Conservation (phyloP, 2,329 filamentous ascomycete genomes). For the Paecilomyces sp. region DNA sequence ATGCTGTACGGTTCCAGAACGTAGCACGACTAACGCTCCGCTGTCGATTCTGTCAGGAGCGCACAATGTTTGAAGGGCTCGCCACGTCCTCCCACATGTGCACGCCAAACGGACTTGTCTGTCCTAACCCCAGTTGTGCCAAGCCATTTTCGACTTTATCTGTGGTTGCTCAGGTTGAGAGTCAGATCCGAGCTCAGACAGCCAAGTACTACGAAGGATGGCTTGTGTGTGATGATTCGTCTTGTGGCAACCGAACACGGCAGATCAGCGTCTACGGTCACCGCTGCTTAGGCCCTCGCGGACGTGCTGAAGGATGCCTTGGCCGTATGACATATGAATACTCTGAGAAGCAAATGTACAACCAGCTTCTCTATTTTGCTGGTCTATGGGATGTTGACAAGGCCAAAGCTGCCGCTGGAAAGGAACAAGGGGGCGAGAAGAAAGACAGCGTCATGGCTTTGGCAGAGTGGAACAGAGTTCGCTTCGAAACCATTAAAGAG, state of each 20-base stretch:
- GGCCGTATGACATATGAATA: constrained; percentile 87
- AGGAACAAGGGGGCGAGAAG: constrained; percentile 45
- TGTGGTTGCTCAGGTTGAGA: constrained; percentile 79
- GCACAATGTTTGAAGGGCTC: constrained; percentile 71
- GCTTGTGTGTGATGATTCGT: constrained; percentile 82
- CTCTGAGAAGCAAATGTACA: constrained; percentile 84
- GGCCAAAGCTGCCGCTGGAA: constrained; percentile 51
- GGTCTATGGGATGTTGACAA: constrained; percentile 85
- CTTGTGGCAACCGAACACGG: constrained; percentile 78
- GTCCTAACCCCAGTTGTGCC: constrained; percentile 57
- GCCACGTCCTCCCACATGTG: constrained; percentile 51
- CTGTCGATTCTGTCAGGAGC: constrained; percentile 71
- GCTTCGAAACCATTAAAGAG: constrained; percentile 69
- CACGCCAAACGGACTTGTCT: constrained; percentile 68
- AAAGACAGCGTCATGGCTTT: constrained; percentile 62
- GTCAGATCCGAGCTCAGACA: constrained; percentile 69
- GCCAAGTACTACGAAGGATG: constrained; percentile 86
- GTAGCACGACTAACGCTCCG: constrained; percentile 69
- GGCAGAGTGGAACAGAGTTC: constrained; percentile 71
- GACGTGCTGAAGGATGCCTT: constrained; percentile 73
- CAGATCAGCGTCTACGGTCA: constrained; percentile 91
- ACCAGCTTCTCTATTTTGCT: constrained; percentile 84
- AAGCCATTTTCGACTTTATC: constrained; percentile 61
- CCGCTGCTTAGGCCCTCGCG: constrained; percentile 79
- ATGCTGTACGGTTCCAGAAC: constrained; percentile 79